Evolutionary conservation across 176 grass and related monocot species (phyloP).

Genomic region (Juncus effusus): DNA sequence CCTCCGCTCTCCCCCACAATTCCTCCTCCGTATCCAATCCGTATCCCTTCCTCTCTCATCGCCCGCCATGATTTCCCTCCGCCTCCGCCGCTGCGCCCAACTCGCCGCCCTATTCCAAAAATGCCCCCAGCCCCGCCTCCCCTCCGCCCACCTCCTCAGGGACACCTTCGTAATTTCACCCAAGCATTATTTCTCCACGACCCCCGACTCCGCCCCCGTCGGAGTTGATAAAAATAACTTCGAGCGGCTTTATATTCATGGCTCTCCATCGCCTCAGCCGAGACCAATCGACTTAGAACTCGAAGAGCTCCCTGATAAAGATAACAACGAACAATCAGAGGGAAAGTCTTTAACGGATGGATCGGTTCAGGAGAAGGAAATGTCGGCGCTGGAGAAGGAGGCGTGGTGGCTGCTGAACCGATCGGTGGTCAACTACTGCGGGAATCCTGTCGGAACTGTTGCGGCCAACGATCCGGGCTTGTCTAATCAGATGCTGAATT

Average conservation of each 20-base stretch:
- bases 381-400: constrained; percentile 79
- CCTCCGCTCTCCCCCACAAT: too few species aligned
- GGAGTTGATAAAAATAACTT: constrained; percentile 38
- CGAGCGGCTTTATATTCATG: constrained; percentile 45
- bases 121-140: constrained; percentile 21
- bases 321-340: constrained; percentile 22
- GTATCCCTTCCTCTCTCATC: neutral
- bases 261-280: neutral
- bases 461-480: constrained; percentile 68
- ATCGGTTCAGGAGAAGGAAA: constrained; percentile 44
- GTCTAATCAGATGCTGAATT: constrained; percentile 75
- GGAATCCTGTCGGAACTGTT: constrained; percentile 68
- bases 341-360: constrained; percentile 28
- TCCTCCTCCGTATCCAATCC: neutral
- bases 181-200: constrained; percentile 34
- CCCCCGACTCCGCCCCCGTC: constrained; percentile 25
- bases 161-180: constrained; percentile 13
- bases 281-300: constrained; percentile 22
- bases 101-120: constrained; percentile 38
- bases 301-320: constrained; percentile 23
- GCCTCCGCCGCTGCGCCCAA: constrained; percentile 41
- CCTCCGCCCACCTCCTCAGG: constrained; percentile 9
- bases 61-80: constrained; percentile 34
- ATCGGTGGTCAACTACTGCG: constrained; percentile 68
- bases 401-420: constrained; percentile 71